Evolutionary conservation across 257 asterid species (phyloP).

Genomic region (Nyctanthes arbortristis): DNA sequence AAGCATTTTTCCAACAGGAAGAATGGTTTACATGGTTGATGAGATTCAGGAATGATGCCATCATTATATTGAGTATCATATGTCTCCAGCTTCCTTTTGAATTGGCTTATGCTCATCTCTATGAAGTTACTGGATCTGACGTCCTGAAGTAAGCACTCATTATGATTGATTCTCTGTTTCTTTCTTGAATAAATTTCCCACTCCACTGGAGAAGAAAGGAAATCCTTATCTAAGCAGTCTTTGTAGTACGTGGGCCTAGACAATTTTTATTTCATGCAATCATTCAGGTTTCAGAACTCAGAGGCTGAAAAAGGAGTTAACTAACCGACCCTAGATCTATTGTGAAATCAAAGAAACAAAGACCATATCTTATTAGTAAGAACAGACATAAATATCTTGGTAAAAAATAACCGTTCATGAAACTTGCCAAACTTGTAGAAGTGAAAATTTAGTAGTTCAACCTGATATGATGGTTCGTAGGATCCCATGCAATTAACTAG

Average conservation of each 20-base stretch:
- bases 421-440: background rate
- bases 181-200: background rate
- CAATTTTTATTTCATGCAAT: background rate
- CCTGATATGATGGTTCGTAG: background rate
- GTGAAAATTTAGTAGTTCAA: background rate
- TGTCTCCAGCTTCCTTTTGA: slow-evolving; percentile 97
- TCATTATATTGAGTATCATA: slow-evolving; percentile 72
- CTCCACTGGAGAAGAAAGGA: background rate
- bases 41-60: slow-evolving; percentile 90
- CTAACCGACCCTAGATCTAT: background rate
- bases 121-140: slow-evolving; percentile 62
- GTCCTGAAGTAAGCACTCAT: slow-evolving; percentile 63
- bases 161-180: slow-evolving; percentile 2
- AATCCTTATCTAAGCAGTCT: background rate
- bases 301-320: background rate
- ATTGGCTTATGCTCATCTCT: slow-evolving; percentile 89
- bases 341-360: background rate
- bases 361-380: no score
- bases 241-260: background rate
- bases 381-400: no score
- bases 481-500: background rate
- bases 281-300: background rate
- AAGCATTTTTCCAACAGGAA: slow-evolving; percentile 72
- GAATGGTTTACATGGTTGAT: slow-evolving; percentile 86
- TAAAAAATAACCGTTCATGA: background rate